Base-by-base conservation (phyloP, 192 early-diverging fungal genomes). In the Oehlia diaphana region DNA sequence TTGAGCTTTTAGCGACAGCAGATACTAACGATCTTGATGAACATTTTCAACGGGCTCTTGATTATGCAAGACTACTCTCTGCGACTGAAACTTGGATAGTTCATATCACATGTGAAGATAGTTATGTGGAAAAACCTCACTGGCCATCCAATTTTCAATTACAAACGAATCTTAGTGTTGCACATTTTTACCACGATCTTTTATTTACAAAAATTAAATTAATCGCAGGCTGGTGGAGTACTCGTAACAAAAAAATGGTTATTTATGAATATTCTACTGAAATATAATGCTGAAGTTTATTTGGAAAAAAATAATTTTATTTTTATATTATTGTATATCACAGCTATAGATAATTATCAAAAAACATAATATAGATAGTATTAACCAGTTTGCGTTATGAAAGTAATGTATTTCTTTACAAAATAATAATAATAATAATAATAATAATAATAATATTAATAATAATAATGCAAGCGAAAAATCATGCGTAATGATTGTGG, bases 81-180 rank as follows among this genome's bases (percentile, higher is more conserved):
- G 74, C 74, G 26, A 2, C 2, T 23, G 74, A 76, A 31, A n/a
- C 74, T 31, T 76, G 74, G 74, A 31, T 76, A 19, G 61, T 76
- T 23, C 74, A 76, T 28, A 10, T 76, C 33, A 76, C 63, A n/a
- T 35, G 74, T 76, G 74, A 76, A 76, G 74, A 76, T 31, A 63
- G 2, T 13, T 76, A 76, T 28, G 37, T 76, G 16, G 5, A 9
- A 26, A 7, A 12, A n/a, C 74, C 74, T 70, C 35, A 2, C 63
- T n/a, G 47, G 28, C 74, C 47, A 63, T 63, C 63, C 4, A 0
- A 66, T 28, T 21, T 6, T 31, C 37, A 76, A 33, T 62, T 76
- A 37, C 7, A 76, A 10, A 50, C 0, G 26, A 49, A 49, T 23
- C 58, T 76, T 76, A 9, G 33, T 19, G 58, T 76, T 76, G 58